phyloP scores from a whole-genome alignment of 768 basidiomycete genomes.

The Leccinum uliginosum region DNA sequence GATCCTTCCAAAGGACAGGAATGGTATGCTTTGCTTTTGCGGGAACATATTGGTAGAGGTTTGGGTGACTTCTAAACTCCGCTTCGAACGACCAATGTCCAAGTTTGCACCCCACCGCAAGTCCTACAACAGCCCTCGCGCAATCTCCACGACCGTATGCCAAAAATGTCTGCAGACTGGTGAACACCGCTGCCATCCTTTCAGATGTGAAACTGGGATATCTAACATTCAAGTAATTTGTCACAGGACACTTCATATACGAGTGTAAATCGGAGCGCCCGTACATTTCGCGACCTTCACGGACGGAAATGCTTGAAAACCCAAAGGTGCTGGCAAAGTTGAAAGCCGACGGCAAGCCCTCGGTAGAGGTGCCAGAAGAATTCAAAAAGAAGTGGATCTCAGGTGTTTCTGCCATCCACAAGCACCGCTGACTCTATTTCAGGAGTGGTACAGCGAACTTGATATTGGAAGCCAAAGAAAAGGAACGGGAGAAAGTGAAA shows the following conservation, averaged over 20 bases:
- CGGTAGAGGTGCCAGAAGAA: constrained; percentile 85
- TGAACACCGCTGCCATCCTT: constrained; percentile 18
- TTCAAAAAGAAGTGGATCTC: constrained; percentile 71
- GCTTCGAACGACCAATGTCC: constrained; percentile 48
- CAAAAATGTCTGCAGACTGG: constrained; percentile 79
- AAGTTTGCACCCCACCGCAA: constrained; percentile 74
- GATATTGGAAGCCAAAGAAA: constrained; percentile 81
- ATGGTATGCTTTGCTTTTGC: constrained; percentile 5
- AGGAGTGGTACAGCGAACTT: constrained; percentile 80
- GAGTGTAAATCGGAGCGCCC: constrained; percentile 81
- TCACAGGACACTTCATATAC: constrained; percentile 81
- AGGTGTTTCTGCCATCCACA: neutral
- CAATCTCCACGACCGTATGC: constrained; percentile 65
- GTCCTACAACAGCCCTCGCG: constrained; percentile 57
- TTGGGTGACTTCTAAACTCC: constrained; percentile 7
- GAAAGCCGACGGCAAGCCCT: constrained; percentile 67
- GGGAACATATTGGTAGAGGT: neutral
- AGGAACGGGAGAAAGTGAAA: constrained; percentile 52
- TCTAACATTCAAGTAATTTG: neutral
- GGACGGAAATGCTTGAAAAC: constrained; percentile 82
- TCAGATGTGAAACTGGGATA: neutral
- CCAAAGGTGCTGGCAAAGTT: constrained; percentile 64
- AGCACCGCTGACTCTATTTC: constrained; percentile 5
- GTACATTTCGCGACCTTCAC: constrained; percentile 85
- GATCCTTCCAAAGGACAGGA: constrained; percentile 13